phyloP scores from a whole-genome alignment of 108 stramenopile species.

The Nitzschia inconspicua region DNA sequence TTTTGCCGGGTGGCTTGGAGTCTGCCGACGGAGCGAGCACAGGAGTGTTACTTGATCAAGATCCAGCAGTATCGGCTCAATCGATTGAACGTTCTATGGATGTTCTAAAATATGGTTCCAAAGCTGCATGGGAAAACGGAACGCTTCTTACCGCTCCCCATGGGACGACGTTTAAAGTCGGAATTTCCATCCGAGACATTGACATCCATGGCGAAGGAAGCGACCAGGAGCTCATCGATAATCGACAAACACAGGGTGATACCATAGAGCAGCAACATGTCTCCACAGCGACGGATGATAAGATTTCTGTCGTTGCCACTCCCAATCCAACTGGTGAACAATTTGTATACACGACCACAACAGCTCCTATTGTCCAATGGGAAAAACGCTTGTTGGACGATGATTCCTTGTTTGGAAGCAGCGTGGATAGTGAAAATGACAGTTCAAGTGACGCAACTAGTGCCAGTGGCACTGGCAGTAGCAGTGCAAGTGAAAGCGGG shows the following conservation, averaged over 20 bases:
- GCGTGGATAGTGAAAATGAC: conserved; percentile 29
- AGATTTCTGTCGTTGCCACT: no score
- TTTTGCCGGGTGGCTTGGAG: conserved; percentile 71
- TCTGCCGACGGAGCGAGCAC: neutral
- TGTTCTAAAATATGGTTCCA: conserved; percentile 50
- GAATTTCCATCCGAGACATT: conserved; percentile 64
- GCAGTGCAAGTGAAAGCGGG: conserved; percentile 22
- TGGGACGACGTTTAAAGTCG: conserved; percentile 60
- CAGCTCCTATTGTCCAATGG: conserved; percentile 26
- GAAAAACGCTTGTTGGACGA: conserved; percentile 65
- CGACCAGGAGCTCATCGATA: conserved; percentile 7
- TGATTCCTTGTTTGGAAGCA: conserved; percentile 79
- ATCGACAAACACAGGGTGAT: neutral
- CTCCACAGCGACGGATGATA: neutral
- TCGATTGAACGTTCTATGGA: conserved; percentile 40
- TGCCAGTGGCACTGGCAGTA: conserved; percentile 11
- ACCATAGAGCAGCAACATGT: neutral
- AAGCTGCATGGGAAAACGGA: conserved; percentile 63
- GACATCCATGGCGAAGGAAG: conserved; percentile 29
- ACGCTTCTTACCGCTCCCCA: conserved; percentile 65
- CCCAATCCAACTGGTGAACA: neutral
- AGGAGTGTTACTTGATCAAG: no score
- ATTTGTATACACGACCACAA: neutral
- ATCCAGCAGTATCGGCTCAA: conserved; percentile 45
- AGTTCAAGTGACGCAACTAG: conserved; percentile 25